Evolutionary conservation across 306 rosid species (phyloP).

Genomic region (Quercus agrifolia): DNA sequence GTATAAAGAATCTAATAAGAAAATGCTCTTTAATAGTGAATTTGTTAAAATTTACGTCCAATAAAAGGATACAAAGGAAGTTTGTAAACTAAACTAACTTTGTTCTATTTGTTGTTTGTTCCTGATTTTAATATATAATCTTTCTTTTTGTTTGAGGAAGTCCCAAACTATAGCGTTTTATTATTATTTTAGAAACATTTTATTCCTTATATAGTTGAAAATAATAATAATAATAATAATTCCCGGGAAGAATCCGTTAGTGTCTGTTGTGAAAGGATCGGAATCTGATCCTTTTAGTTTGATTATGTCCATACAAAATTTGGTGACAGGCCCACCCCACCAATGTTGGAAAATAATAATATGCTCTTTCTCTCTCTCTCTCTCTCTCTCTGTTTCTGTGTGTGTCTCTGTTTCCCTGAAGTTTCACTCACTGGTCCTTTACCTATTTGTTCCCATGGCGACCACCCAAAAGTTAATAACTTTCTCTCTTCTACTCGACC

Average conservation of each 20-base stretch:
- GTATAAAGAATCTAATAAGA: rapidly evolving
- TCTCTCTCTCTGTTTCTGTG: neutral
- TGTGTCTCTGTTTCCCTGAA: neutral
- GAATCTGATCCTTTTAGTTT: slow-evolving; percentile 27
- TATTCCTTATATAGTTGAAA: too few relatives aligned
- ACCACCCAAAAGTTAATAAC: slow-evolving; percentile 16
- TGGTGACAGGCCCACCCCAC: slow-evolving; percentile 23
- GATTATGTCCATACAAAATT: slow-evolving; percentile 42
- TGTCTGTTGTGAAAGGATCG: neutral
- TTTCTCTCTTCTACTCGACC: slow-evolving; percentile 22
- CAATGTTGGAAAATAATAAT: neutral
- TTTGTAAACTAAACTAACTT: too few relatives aligned
- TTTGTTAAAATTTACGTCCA: too few relatives aligned
- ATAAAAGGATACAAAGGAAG: rapidly evolving
- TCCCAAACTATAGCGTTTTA: too few relatives aligned
- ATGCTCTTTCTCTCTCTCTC: neutral
- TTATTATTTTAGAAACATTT: too few relatives aligned
- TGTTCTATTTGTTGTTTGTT: too few relatives aligned
- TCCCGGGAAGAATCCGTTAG: neutral
- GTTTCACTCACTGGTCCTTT: neutral
- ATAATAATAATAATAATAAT: too few relatives aligned
- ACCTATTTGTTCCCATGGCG: slow-evolving; percentile 47
- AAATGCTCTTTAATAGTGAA: too few relatives aligned
- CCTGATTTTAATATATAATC: too few relatives aligned
- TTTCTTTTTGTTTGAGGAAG: too few relatives aligned